Base-by-base conservation (phyloP, 1,284 basidiomycete genomes). In the Apiotrichum domesticum region DNA sequence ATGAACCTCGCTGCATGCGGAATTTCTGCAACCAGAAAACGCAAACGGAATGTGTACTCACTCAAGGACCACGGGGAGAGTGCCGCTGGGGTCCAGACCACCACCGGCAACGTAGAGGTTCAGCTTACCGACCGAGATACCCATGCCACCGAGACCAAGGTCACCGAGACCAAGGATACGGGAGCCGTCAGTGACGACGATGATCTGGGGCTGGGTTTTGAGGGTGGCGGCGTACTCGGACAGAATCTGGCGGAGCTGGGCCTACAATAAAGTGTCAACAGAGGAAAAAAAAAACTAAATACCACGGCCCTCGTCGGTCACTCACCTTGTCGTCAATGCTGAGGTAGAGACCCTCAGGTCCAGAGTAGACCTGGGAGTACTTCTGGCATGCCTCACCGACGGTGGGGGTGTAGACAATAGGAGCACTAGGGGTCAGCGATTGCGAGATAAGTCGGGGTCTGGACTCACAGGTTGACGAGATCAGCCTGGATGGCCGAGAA, bases 121-220 rank as follows among this genome's bases (percentile, higher is more conserved):
- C 11, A 97, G 81, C 77, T 97, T 97, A 46, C 93, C 93, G 60
- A 95, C 88, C 21, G 88, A 85, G 68, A 97, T 97, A 3, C 90
- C 90, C 86, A 95, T 89, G 41, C 79, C 79, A 50, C 78, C 79
- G 43, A 79, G 68, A 15, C 81, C 81, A 21, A 96, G 84, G 72
- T 97, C 94, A 39, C 94, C 94, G 35, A 98, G 79, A 61, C 94
- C 93, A 33, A 97, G 83, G 66, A 97, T 95, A 55, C 93, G 86
- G 14, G 88, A 92, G 78, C 92, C 93, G 77, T 96, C 93, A 1
- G 88, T 91, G 14, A 92, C 88, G 46, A 93, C 89, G 57, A 85
- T 84, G 63, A 92, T 91, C 47, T 88, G 82, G 21, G 88, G 87
- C 45, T 88, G 84, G 52, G 84, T 79, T 54, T 83, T 76, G 57